Evolutionary conservation across 73 alveolate species (phyloP), one percentile per base, ranked within the genome.

Genomic region (Symbiodinium pilosum): DNA sequence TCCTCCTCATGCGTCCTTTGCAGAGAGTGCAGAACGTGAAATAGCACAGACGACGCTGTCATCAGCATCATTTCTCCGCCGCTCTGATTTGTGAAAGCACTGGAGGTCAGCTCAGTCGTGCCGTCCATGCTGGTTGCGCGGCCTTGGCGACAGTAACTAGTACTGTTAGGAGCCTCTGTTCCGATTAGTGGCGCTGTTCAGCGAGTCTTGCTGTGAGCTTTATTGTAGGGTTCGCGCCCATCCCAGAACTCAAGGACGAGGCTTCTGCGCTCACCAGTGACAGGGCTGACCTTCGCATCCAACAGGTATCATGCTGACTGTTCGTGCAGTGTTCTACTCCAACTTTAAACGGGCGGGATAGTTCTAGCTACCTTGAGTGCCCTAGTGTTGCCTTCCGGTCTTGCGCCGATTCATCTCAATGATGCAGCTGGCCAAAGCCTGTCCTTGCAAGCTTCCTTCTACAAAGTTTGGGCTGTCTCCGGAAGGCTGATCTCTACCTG

Each of bases 1-100:
- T 88, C 95, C 95, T 41, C 95, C 28, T 88, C 95, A 39, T 88
- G 44, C 39, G 71, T 88, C 95, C 95, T 88, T 44, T 39, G n/a
- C n/a, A n/a, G n/a, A n/a, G n/a, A n/a, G n/a, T n/a, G n/a, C n/a
- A n/a, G 32, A n/a, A n/a, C n/a, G n/a, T n/a, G n/a, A n/a, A n/a
- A n/a, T n/a, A n/a, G n/a, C n/a, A n/a, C n/a, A n/a, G n/a, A n/a
- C n/a, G n/a, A n/a, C n/a, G n/a, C n/a, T n/a, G n/a, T n/a, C n/a
- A n/a, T n/a, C n/a, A n/a, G n/a, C n/a, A n/a, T n/a, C n/a, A n/a
- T n/a, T n/a, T n/a, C n/a, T n/a, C n/a, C n/a, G n/a, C n/a, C n/a
- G n/a, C n/a, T n/a, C n/a, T n/a, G n/a, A n/a, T n/a, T n/a, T n/a
- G n/a, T n/a, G n/a, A n/a, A n/a, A n/a, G 77, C 11, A 6, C 59